Percentiles rank a stretch among this genome's conserved stretches.
Conservation (phyloP, 495 filamentous ascomycete genomes). For the Aspergillus saccharolyticus region DNA sequence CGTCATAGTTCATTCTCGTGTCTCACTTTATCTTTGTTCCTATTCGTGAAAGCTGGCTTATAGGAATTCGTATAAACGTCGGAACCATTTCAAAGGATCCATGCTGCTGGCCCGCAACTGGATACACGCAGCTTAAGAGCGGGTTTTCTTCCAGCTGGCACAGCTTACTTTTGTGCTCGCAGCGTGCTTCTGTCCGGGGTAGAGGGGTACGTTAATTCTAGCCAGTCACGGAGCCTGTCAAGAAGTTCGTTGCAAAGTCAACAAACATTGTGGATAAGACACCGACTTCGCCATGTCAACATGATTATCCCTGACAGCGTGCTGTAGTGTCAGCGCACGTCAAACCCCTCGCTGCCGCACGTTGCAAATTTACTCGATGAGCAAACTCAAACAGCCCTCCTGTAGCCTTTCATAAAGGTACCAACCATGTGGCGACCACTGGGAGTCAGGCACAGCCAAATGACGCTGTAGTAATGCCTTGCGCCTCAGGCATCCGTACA, state of each 20-base stretch:
- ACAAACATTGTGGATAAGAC: background rate
- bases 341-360: background rate
- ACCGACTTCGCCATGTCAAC: background rate
- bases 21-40: background rate
- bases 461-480: background rate
- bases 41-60: background rate
- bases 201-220: no score
- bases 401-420: no score
- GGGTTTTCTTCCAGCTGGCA: no score
- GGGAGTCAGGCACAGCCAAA: background rate
- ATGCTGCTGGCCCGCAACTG: no score
- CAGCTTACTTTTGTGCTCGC: no score
- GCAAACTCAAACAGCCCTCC: no score
- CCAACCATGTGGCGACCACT: constrained; percentile 7
- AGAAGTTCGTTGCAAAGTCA: background rate
- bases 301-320: background rate
- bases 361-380: no score
- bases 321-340: background rate
- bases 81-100: no score
- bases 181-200: no score
- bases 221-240: no score
- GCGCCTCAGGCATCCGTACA: background rate
- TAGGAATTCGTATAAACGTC: background rate
- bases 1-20: background rate
- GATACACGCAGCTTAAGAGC: no score